Conservation (phyloP, 2,329 filamentous ascomycete genomes). For the Hymenotorrendiella dingleyae region DNA sequence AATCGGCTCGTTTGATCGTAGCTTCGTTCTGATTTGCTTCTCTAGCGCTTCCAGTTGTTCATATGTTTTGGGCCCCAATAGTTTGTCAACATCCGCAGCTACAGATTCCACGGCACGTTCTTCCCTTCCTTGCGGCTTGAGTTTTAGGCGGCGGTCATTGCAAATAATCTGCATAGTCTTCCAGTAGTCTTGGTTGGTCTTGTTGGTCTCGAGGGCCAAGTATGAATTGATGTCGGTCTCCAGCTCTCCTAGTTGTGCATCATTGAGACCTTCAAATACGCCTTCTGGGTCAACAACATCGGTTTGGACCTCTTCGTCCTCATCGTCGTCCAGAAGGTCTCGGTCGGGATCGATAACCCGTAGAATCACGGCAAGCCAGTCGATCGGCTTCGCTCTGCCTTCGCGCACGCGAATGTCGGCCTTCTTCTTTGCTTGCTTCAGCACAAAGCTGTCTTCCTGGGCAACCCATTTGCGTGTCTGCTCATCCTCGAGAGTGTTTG, state of each 20-base stretch:
- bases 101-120: constrained; percentile 77
- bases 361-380: constrained; percentile 87
- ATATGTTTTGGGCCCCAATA: constrained; percentile 78
- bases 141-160: constrained; percentile 64
- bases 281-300: constrained; percentile 73
- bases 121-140: constrained; percentile 51
- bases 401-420: constrained; percentile 91
- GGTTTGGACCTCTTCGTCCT: constrained; percentile 62
- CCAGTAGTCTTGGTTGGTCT: constrained; percentile 83
- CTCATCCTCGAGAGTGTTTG: constrained; percentile 51
- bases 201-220: constrained; percentile 71
- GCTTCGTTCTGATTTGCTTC: constrained; percentile 77
- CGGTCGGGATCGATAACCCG: constrained; percentile 81
- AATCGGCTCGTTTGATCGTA: constrained; percentile 77
- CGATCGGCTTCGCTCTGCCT: constrained; percentile 83
- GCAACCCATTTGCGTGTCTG: constrained; percentile 80
- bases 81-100: constrained; percentile 77
- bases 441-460: constrained; percentile 90
- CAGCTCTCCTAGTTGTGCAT: constrained; percentile 64
- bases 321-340: constrained; percentile 78
- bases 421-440: constrained; percentile 97
- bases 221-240: constrained; percentile 80
- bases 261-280: constrained; percentile 69
- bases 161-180: constrained; percentile 82
- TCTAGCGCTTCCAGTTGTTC: constrained; percentile 85